Percentiles rank a stretch among this genome's conserved stretches.
These are phyloP conservation scores for Neurospora cerealis DNA, from an alignment of 495 filamentous ascomycete species.

Conservation along the genomic window DNA sequence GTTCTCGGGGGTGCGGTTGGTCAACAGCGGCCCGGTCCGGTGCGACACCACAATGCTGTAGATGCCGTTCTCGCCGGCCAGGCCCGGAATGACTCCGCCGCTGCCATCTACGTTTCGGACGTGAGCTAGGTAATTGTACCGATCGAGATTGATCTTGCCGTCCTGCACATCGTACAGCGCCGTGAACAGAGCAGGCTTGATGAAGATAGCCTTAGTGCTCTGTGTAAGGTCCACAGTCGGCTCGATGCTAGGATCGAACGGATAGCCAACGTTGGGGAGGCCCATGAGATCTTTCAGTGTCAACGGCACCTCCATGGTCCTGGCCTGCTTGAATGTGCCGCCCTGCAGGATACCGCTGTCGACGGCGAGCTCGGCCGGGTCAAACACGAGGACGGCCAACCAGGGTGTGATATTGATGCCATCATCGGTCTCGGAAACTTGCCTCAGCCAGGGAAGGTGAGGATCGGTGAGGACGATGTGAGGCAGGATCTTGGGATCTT, in stretches of 20 bases:
- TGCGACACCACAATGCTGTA: conserved; percentile 28
- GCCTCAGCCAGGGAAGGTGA: conserved; percentile 32
- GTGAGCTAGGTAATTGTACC: conserved; percentile 31
- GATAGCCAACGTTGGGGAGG: too few species aligned
- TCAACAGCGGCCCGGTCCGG: conserved; percentile 22
- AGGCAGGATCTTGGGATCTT: conserved; percentile 26
- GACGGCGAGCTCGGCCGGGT: conserved; percentile 17
- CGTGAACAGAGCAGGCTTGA: conserved; percentile 7
- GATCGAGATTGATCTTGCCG: conserved; percentile 1
- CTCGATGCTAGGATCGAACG: too few species aligned
- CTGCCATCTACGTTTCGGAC: conserved; percentile 30
- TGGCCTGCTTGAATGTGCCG: background rate
- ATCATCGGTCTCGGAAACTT: conserved; percentile 14
- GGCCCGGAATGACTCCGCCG: conserved; percentile 24
- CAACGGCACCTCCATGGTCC: conserved; percentile 1
- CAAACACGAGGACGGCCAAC: conserved; percentile 32
- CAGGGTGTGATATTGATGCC: conserved; percentile 22
- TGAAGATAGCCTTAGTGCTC: too few species aligned
- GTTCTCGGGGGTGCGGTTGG: conserved; percentile 5
- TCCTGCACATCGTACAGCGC: background rate
- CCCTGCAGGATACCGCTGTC: background rate
- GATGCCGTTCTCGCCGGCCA: conserved; percentile 16
- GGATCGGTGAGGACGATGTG: conserved; percentile 41
- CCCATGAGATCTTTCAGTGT: background rate
- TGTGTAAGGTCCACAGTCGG: too few species aligned